Evolutionary conservation across 1,284 basidiomycete species (phyloP).

Genomic region (Boletus smithii): DNA sequence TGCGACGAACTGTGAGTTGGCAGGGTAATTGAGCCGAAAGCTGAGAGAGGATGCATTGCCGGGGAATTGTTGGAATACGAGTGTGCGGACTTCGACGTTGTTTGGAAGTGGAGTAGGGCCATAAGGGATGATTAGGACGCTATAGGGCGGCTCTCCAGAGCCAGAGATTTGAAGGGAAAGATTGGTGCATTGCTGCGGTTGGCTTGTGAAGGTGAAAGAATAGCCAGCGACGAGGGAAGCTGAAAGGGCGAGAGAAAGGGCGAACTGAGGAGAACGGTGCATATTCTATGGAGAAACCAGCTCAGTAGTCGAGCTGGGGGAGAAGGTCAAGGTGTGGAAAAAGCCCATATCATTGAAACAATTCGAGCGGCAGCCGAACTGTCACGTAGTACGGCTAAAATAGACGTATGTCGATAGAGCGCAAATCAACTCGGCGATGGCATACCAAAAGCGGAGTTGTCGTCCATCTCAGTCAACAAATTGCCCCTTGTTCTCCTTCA

Average conservation of each 20-base stretch:
- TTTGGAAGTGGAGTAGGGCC: conserved; percentile 59
- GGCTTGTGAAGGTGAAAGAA: conserved; percentile 55
- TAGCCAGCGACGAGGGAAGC: conserved; percentile 33
- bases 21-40: conserved; percentile 65
- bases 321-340: too few relatives aligned
- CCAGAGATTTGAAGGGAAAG: conserved; percentile 52
- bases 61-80: conserved; percentile 54
- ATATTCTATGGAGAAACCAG: too few relatives aligned
- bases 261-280: background rate
- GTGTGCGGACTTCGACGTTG: conserved; percentile 60
- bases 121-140: conserved; percentile 60
- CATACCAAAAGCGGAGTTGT: too few relatives aligned
- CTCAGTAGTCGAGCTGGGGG: too few relatives aligned
- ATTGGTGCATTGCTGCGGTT: conserved; percentile 62
- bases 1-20: conserved; percentile 66
- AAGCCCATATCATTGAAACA: too few relatives aligned
- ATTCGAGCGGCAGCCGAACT: too few relatives aligned
- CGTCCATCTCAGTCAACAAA: too few relatives aligned
- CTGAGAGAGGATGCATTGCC: conserved; percentile 40
- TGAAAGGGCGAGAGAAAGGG: conserved; percentile 18
- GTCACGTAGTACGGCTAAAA: too few relatives aligned
- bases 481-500: background rate
- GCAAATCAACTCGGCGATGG: too few relatives aligned
- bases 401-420: too few relatives aligned
- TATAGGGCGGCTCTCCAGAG: conserved; percentile 61